These are phyloP conservation scores for Cyclaneusma minus DNA, from an alignment of 2,329 filamentous ascomycete genomes.

Conservation along the genomic window DNA sequence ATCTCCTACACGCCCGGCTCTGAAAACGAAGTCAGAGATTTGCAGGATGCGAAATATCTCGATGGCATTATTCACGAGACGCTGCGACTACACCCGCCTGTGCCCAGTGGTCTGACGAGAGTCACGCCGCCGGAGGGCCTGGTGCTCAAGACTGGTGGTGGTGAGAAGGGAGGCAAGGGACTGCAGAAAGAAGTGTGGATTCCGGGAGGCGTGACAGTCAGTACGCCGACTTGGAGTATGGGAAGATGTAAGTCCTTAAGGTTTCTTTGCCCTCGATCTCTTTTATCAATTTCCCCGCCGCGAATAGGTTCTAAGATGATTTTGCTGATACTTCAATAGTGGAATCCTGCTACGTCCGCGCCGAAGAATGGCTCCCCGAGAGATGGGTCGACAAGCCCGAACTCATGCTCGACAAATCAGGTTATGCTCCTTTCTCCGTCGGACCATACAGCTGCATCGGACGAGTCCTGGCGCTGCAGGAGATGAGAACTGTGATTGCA, in stretches of 20 bases:
- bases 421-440: slow-evolving; percentile 15
- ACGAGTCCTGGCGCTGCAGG: slow-evolving; percentile 10
- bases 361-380: slow-evolving; percentile 10
- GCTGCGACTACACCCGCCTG: slow-evolving; percentile 22
- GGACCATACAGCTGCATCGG: slow-evolving; percentile 11
- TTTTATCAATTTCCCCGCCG: too few species aligned
- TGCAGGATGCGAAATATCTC: slow-evolving; percentile 12
- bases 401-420: slow-evolving; percentile 10
- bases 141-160: slow-evolving; percentile 13
- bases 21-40: slow-evolving; percentile 5
- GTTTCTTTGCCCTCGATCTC: too few species aligned
- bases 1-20: neutral
- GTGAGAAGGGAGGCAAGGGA: too few species aligned
- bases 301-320: too few species aligned
- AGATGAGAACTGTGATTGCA: slow-evolving; percentile 7
- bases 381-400: slow-evolving; percentile 10
- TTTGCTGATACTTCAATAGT: slow-evolving; percentile 1
- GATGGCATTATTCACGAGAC: slow-evolving; percentile 25
- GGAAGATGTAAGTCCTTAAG: slow-evolving; percentile 8
- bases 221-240: slow-evolving; percentile 4
- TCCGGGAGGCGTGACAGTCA: slow-evolving; percentile 7
- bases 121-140: slow-evolving; percentile 23
- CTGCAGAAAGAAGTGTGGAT: slow-evolving; percentile 6
- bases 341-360: slow-evolving; percentile 3
- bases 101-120: slow-evolving; percentile 20